phyloP scores from a whole-genome alignment of 139 green algal genomes.

The Auxenochlorella protothecoides region DNA sequence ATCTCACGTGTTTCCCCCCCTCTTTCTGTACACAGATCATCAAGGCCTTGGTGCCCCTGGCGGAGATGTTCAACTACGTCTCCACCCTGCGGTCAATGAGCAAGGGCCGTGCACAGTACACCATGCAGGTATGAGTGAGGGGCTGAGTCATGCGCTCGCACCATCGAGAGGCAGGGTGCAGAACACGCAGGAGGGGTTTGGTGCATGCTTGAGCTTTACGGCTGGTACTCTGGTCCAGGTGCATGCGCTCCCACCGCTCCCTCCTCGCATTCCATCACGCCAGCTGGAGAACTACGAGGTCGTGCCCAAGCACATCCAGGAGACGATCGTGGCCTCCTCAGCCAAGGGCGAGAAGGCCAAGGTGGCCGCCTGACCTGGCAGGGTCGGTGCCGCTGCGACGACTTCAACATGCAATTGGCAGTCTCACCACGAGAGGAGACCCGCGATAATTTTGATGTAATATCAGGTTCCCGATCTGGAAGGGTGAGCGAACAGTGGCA shows the following conservation, averaged over 20 bases:
- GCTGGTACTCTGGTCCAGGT: too few relatives aligned
- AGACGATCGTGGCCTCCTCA: conserved; percentile 52
- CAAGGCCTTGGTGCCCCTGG: conserved; percentile 76
- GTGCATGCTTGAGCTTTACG: too few relatives aligned
- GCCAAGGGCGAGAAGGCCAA: conserved; percentile 14
- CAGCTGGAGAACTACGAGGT: conserved; percentile 75
- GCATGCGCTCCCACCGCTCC: not conserved
- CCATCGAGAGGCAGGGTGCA: too few relatives aligned
- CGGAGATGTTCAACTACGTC: conserved; percentile 99
- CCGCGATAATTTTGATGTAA: too few relatives aligned
- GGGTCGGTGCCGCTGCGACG: not conserved
- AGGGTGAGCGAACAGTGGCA: too few relatives aligned
- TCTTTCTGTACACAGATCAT: conserved; percentile 22
- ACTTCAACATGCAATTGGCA: too few relatives aligned
- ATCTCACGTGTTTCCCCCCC: not conserved
- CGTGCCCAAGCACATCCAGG: conserved; percentile 90
- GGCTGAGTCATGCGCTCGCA: not conserved
- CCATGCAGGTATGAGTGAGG: conserved; percentile 67
- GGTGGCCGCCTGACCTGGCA: conserved; percentile 1
- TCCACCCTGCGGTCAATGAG: conserved; percentile 84
- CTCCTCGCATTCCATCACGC: not conserved
- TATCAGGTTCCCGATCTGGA: too few relatives aligned
- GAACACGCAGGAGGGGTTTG: not conserved
- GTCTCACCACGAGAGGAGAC: too few relatives aligned
- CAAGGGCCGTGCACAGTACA: conserved; percentile 96